Evolutionary conservation across 352 stramenopile species (phyloP), one percentile per base, ranked within the genome.

Genomic region (Stramenopiles sp.): DNA sequence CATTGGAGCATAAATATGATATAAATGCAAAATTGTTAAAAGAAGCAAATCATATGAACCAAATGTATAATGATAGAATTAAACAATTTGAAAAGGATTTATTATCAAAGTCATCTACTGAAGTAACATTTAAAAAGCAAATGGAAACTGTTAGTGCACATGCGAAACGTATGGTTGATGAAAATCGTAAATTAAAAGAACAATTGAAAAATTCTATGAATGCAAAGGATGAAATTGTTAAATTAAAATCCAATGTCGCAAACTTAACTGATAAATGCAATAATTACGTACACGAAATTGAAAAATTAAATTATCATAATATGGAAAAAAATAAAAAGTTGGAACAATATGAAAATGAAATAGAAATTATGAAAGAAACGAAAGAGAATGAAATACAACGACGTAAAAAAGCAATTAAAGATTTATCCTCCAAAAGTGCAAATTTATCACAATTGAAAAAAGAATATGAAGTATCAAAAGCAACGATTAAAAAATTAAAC

Each of bases 101-200:
- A 20, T 33, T 76, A 7, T 76, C 65, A 13, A 76, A 76, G 13
- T 76, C 65, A 13, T 33, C 30, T 13, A 76, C 4, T 33, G 65
- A 76, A 20, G 65, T 76, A 33, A 76, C 65, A 4, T 76, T 13
- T 20, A 76, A 76, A 20, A 76, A 76, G 13, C 65, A 76, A 20
- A 76, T 76, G 65, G 65, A 76, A 33, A 76, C 65, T 1, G 65
- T 76, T 33, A 76, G 65, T 76, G 30, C 65, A 33, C 65, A 76
- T 76, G 65, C 65, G 65, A 76, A 76, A 76, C 4, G 65, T 13
- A 76, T 76, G 65, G 65, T 76, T 13, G 65, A 76, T 33, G 65
- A 76, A 33, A 76, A 76, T 76, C 65, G 65, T 31, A 31, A 33
- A 33, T 33, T 76, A 33, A 76, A 76, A 13, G 65, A 76, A 76